Evolutionary conservation across 2,329 filamentous ascomycete genomes (phyloP).

Genomic region (Cytospora piceicola): DNA sequence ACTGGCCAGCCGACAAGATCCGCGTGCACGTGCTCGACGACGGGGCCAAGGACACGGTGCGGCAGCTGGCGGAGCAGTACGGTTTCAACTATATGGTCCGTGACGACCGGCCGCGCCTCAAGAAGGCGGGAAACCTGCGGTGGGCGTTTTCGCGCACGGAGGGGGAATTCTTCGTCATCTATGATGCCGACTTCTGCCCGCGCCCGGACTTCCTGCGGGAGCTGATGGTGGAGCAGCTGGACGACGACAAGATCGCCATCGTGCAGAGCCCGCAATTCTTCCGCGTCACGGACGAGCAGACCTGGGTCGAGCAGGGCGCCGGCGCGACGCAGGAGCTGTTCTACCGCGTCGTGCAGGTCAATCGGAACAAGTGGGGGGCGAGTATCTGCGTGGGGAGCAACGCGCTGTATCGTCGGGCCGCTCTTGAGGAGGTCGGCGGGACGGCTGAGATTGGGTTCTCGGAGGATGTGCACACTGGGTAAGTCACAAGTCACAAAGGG

Average conservation of each 20-base stretch:
- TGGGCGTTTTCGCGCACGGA: constrained; percentile 45
- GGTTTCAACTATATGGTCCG: constrained; percentile 47
- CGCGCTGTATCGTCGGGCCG: constrained; percentile 45
- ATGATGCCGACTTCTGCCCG: constrained; percentile 49
- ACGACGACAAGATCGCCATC: constrained; percentile 44
- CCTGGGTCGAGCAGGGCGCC: constrained; percentile 50
- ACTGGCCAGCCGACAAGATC: constrained; percentile 44
- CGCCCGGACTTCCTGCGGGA: constrained; percentile 46
- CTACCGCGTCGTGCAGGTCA: constrained; percentile 48
- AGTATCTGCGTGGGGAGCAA: constrained; percentile 49
- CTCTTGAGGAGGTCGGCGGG: constrained; percentile 46
- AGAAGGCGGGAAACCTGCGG: constrained; percentile 48
- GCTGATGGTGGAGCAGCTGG: constrained; percentile 45
- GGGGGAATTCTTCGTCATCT: constrained; percentile 48
- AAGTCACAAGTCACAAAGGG: constrained; percentile 23
- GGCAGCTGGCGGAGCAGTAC: constrained; percentile 38
- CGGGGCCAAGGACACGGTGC: constrained; percentile 40
- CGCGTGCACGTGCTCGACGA: constrained; percentile 47
- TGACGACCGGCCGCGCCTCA: constrained; percentile 45
- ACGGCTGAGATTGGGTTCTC: constrained; percentile 49
- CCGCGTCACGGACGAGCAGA: constrained; percentile 44
- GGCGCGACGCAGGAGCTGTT: constrained; percentile 48
- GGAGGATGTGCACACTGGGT: constrained; percentile 50
- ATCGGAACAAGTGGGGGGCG: constrained; percentile 46
- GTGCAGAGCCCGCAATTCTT: constrained; percentile 49